Base-by-base conservation (phyloP, 176 grass and related monocot species). In the Oryza coarctata region DNA sequence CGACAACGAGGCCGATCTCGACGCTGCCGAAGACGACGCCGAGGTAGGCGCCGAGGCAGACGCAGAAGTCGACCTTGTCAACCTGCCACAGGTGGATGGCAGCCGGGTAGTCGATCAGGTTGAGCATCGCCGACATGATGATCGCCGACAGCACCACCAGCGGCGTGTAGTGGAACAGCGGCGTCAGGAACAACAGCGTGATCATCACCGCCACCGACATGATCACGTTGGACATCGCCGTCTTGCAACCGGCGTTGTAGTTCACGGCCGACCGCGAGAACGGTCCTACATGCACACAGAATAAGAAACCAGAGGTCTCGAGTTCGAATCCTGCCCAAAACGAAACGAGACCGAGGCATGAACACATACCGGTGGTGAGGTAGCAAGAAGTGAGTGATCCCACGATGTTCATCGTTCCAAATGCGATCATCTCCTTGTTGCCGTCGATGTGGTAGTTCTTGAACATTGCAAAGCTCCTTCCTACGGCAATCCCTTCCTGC, bases 371-470 rank as follows among this genome's bases (percentile, higher is more conserved):
- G 14, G 93, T 98, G 39, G 95, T 98, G 18, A 98, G 82, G 77
- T 98, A 98, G 90, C 95, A 98, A 15, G 95, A 98, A 20, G 95
- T 95, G 26, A 95, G 81, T 7, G 95, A 98, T 27, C 95, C 95
- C 18, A 86, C 73, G 5, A 98, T 90, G 82, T 98, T 98, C 95
- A 98, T 98, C 6, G 86, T 86, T 12, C 95, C 95, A 8, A 98
- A 71, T 20, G 95, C 95, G 23, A 95, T 93, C 95, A 98, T 98
- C 80, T 98, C 95, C 86, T 98, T 98, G 90, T 98, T 98, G 41
- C 95, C 95, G 26, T 98, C 95, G 17, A 98, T 95, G 71, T 98
- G 87, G 85, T 98, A 98, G 73, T 95, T 98, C 84, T 98, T 98
- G 89, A 93, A 93, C 92, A 95, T 95, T 52, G 95, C 88, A 30